Base-by-base conservation (phyloP, 2,329 filamentous ascomycete species). In the Chaetothyriales sp. region DNA sequence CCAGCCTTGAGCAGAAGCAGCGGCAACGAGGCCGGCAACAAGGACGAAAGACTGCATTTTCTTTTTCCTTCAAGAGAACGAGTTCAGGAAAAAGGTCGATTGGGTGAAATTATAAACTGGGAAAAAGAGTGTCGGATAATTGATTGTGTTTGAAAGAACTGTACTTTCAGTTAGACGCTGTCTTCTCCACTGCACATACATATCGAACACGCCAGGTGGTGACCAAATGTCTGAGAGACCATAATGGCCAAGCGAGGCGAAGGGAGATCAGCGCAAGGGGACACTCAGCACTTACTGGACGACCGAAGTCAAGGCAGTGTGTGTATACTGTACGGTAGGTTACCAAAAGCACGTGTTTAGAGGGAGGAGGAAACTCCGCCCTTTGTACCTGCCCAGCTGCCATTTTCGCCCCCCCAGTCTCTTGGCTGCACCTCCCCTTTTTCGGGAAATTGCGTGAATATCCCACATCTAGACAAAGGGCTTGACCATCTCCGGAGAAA, bases 21-120 rank as follows among this genome's bases (percentile, higher is more conserved):
- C 58, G 1, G 66, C 62, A 50, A 68, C 55, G 10, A 70, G 62
- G 2, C 68, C 67, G 7, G 62, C 56, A 6, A 64, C 39, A 5
- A 66, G 62, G n/a, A 64, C 63, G 15, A 60, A 50, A 6, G 66
- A 60, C 12, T 20, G 45, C 45, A 47, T 47, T 32, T 47, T 47
- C 20, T 25, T 25, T 25, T 25, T n/a, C n/a, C n/a, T 9, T 2
- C 4, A 39, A 15, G 12, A 15, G 32, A 39, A 39, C 15, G 2
- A 12, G 10, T 39, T 39, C 5, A 39, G 12, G 5, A 39, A 5
- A 15, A 2, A 12, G 32, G 32, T 15, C 15, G 12, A 15, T 39
- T 39, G 32, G 12, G 10, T 39, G 15, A 15, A 39, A 39, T 39
- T 39, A 39, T 39, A 39, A 39, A 39, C 15, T 39, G 32, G 32